Base-by-base conservation (phyloP, 2,329 filamentous ascomycete genomes). In the Colletotrichum australisinense region DNA sequence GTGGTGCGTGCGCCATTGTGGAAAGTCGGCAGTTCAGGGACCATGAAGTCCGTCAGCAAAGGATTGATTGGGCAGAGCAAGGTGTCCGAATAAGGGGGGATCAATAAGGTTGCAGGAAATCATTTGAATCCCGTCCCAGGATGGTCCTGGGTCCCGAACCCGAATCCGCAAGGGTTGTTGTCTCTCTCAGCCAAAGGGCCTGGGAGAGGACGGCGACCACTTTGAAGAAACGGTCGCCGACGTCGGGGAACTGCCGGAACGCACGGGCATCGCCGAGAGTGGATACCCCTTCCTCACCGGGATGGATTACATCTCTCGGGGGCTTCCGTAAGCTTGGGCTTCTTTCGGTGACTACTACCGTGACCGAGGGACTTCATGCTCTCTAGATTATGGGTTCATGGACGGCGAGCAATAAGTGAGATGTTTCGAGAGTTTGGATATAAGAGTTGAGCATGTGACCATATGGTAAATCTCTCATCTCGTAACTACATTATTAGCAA, bases 181-280 rank as follows among this genome's bases (percentile, higher is more conserved):
- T n/a, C 55, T 42, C 49, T 46, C 67, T 60, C 32, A 19, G 42
- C 19, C 42, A 49, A 49, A 49, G 42, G 26, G n/a, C 22, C 12
- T 22, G 26, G 2, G 14, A 24, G 49, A 26, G n/a, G 46, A 35
- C 60, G 67, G 67, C 60, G 55, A 73, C 67, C 38, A 42, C 66
- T 70, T 32, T n/a, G 24, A 56, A 53, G 19, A 14, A 14, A 66
- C 42, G 16, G 60, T 73, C 71, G 71, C 67, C 67, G 71, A 73
- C 46, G 60, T 70, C 67, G 60, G 67, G 67, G 56, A 53, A 22
- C 55, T 59, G 46, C 30, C 67, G 58, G 59, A 49, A 49, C 22
- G 70, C 70, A 73, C 67, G 70, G 70, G 55, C 70, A 42, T 65
- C 62, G 24, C 67, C 71, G 59, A 56, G 24, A 70, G 59, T 65